A percentile compares a stretch with the other conserved stretches of the same genome.
Evolutionary conservation across 208 protist species (phyloP).

Genomic region (Crithidia expoeki): DNA sequence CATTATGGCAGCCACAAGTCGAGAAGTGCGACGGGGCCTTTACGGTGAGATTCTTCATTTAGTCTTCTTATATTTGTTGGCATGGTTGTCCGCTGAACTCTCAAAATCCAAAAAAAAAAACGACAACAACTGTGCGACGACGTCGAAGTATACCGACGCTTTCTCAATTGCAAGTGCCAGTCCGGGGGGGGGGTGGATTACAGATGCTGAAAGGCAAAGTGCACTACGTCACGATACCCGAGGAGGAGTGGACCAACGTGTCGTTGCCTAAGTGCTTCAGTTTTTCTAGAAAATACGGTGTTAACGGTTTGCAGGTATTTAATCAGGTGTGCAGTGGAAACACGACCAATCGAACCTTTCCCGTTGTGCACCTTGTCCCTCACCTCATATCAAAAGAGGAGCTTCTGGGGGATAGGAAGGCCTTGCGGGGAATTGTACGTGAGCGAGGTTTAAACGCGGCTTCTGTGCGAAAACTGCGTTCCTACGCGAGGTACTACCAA

Average conservation of each 20-base stretch:
- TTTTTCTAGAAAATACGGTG: constrained; percentile 18
- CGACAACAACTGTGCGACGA: too few species aligned
- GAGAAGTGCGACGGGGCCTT: too few species aligned
- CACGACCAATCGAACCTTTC: constrained; percentile 19
- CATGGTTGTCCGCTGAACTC: too few species aligned
- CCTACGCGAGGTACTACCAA: not conserved
- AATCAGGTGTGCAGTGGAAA: not conserved
- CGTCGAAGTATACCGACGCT: too few species aligned
- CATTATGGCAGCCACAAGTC: too few species aligned
- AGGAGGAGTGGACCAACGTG: not conserved
- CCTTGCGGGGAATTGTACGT: not conserved
- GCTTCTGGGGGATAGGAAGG: not conserved
- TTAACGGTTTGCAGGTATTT: not conserved
- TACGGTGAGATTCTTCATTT: too few species aligned
- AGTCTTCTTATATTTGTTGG: too few species aligned
- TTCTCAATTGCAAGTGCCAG: too few species aligned
- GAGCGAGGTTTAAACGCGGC: constrained; percentile 15
- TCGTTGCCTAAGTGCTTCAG: too few species aligned
- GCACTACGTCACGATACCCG: constrained; percentile 27
- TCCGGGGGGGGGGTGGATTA: too few species aligned
- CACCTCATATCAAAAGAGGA: constrained; percentile 8
- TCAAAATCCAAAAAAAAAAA: too few species aligned
- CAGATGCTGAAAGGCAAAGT: constrained; percentile 11
- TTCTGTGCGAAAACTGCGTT: not conserved
- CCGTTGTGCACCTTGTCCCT: not conserved